Evolutionary conservation across 257 asterid species (phyloP).

Genomic region (Galeopsis tetrahit): DNA sequence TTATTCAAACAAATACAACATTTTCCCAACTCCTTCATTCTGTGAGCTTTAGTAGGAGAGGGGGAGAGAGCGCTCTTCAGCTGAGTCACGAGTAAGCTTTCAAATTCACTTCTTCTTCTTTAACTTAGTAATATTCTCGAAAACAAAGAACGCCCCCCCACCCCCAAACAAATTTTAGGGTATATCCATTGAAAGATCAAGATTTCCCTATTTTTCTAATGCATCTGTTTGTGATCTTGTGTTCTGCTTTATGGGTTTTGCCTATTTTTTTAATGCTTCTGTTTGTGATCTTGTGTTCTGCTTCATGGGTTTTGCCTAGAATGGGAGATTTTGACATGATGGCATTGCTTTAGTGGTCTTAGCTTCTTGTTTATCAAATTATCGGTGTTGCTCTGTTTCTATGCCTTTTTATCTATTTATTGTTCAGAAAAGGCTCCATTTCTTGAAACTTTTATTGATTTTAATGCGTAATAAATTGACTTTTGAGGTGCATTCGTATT

Average conservation of each 20-base stretch:
- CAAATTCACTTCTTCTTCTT: not conserved
- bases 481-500: slow-evolving; percentile 17
- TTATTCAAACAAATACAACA: not conserved
- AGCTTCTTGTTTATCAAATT: not conserved
- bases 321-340: not conserved
- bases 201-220: slow-evolving; percentile 6
- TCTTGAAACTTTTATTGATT: slow-evolving; percentile 12
- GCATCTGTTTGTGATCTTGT: slow-evolving; percentile 4
- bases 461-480: slow-evolving; percentile 20
- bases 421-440: not conserved
- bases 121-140: slow-evolving; percentile 1
- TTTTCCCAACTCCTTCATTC: not conserved
- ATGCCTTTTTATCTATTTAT: not conserved
- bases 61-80: slow-evolving; percentile 22
- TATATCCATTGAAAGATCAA: slow-evolving; percentile 6
- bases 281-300: not conserved
- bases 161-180: not conserved
- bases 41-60: slow-evolving; percentile 19
- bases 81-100: slow-evolving; percentile 37
- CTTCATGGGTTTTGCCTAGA: slow-evolving; percentile 17
- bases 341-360: slow-evolving; percentile 15
- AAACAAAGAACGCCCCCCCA: not conserved
- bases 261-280: not conserved
- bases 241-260: slow-evolving; percentile 13
- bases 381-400: slow-evolving; percentile 10